A percentile compares a stretch with the other conserved stretches of the same genome.
phyloP scores from a whole-genome alignment of 495 filamentous ascomycete species.

The Neurospora discreta region DNA sequence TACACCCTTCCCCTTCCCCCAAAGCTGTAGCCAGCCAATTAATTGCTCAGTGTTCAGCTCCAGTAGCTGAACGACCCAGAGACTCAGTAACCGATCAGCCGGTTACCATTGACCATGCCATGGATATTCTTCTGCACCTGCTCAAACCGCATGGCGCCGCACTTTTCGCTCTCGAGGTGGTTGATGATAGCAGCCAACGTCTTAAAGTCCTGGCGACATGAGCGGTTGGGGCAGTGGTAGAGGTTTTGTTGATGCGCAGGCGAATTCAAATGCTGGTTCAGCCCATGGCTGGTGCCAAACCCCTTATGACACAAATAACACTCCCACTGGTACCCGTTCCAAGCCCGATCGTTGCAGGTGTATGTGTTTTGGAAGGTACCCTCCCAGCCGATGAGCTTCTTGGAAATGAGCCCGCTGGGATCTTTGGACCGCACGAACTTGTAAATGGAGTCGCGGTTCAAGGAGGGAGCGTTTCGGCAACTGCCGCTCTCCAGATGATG shows the following conservation, averaged over 20 bases:
- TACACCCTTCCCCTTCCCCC: neutral
- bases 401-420: conserved; percentile 20
- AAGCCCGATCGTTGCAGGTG: conserved; percentile 10
- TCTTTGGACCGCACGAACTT: conserved; percentile 19
- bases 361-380: conserved; percentile 4
- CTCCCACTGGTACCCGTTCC: conserved; percentile 18
- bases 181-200: conserved; percentile 39
- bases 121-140: conserved; percentile 25
- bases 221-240: conserved; percentile 42
- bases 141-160: conserved; percentile 37
- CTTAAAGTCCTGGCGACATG: conserved; percentile 35
- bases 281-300: conserved; percentile 2
- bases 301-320: conserved; percentile 23
- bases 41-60: neutral
- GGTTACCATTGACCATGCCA: conserved; percentile 9
- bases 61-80: neutral
- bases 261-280: conserved; percentile 27
- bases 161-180: conserved; percentile 46
- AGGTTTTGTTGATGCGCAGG: conserved; percentile 32
- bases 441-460: conserved; percentile 23
- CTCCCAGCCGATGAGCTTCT: conserved; percentile 22
- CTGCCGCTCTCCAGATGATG: conserved; percentile 22
- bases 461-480: conserved; percentile 7
- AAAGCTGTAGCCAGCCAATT: neutral
- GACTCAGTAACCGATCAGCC: conserved; percentile 2